Evolutionary conservation across 306 rosid genomes (phyloP), one percentile per base, ranked within the genome.

Genomic region (Pachyrhizus erosus): DNA sequence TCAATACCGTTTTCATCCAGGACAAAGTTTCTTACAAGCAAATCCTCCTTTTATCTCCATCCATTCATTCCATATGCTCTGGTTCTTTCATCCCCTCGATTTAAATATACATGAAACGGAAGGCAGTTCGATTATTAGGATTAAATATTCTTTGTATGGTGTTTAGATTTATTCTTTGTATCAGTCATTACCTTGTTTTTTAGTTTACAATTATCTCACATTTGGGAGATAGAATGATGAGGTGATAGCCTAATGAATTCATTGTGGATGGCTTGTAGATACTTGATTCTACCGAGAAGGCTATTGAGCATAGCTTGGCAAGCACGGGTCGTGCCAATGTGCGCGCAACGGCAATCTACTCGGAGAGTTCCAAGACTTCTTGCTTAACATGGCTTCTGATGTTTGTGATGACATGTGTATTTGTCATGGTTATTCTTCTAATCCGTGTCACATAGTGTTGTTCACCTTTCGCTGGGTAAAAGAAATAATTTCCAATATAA

Each of bases 221-320:
- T 58, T 73, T 37, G 24, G 58, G 62, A 26, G n/a, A 73, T 58
- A 18, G 54, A 60, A 67, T 55, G 27, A 20, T 17, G 27, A 31
- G 45, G 20, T 45, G 42, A 45, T 80, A 64, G 66, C 60, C 45
- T 75, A 45, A 46, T 68, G 39, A 39, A 52, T 78, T 81, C 49
- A 57, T 78, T 67, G 49, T 70, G 84, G 69, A 29, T 82, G 87
- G 69, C 23, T 84, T 71, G 81, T 91, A 92, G 94, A 86, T 96
- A 84, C 91, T 96, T 17, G 94, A 92, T 86, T 93, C 99, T 31
- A 93, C 99, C 0, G 97, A 96, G 86, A 75, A 87, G 82, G 98
- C 98, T 54, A 83, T 96, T 69, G 97, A 93, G 77, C 90, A 89
- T 62, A 93, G 99, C 88, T 85, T 93, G 89, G 99, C 98, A 64